Percentiles rank a stretch among this genome's conserved stretches.
Evolutionary conservation across 1,284 basidiomycete species (phyloP).

Genomic region (Tremellales sp.): DNA sequence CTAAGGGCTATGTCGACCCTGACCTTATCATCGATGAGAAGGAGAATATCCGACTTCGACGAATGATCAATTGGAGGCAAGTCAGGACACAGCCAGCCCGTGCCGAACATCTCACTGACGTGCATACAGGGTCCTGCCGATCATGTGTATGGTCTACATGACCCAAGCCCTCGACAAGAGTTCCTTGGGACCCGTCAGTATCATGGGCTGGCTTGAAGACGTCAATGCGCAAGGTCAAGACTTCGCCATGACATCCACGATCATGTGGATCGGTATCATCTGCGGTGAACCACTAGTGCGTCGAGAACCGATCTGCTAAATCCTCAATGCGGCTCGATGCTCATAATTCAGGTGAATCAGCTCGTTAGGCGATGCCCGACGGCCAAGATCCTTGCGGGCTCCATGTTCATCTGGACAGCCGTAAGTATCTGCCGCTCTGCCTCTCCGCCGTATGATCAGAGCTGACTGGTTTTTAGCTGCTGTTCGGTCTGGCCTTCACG

Average conservation of each 20-base stretch:
- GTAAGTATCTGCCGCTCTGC: conserved; percentile 14
- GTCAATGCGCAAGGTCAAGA: conserved; percentile 33
- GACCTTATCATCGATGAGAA: conserved; percentile 20
- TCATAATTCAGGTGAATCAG: conserved; percentile 15
- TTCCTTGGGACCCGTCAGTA: conserved; percentile 16
- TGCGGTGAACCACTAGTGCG: conserved; percentile 25
- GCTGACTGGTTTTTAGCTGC: conserved; percentile 5
- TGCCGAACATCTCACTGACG: not conserved
- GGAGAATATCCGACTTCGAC: conserved; percentile 18
- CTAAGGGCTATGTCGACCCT: conserved; percentile 20
- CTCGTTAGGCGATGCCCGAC: conserved; percentile 17
- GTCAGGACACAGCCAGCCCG: too few species aligned
- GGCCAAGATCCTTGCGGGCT: conserved; percentile 16
- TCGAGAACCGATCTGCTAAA: not conserved
- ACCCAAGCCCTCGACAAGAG: conserved; percentile 29
- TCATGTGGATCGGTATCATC: conserved; percentile 28
- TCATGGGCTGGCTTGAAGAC: conserved; percentile 38
- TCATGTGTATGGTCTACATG: conserved; percentile 30
- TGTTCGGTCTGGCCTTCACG: conserved; percentile 69
- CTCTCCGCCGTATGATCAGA: too few species aligned
- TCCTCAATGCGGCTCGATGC: not conserved
- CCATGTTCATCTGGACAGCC: conserved; percentile 18
- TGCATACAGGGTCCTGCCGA: conserved; percentile 26
- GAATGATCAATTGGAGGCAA: conserved; percentile 21
- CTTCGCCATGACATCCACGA: conserved; percentile 29